Percentiles rank a stretch among this genome's conserved stretches.
Conservation (phyloP, 805 yeast genomes). For the Sugiyamaella floridensis region DNA sequence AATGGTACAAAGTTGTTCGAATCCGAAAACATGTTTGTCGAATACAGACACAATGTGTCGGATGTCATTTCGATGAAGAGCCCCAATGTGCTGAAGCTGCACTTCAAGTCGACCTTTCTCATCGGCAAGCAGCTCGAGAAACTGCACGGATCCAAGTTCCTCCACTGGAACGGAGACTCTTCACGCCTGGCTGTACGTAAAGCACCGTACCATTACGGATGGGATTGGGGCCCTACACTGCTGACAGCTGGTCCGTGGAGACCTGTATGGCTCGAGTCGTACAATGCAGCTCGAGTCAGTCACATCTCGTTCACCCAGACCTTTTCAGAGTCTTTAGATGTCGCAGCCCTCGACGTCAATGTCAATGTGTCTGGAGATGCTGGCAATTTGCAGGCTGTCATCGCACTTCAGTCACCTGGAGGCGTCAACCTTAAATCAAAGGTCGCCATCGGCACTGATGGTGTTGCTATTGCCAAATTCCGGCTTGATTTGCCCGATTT, state of each 20-base stretch:
- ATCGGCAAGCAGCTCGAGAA: slow-evolving; percentile 8
- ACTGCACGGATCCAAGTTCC: slow-evolving; percentile 5
- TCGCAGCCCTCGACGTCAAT: slow-evolving; percentile 3
- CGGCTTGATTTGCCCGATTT: slow-evolving; percentile 27
- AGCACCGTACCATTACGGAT: slow-evolving; percentile 49
- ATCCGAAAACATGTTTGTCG: slow-evolving; percentile 39
- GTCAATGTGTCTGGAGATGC: not conserved
- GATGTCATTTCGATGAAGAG: slow-evolving; percentile 3
- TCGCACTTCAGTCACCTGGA: not conserved
- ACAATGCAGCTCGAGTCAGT: slow-evolving; percentile 14
- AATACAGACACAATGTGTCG: slow-evolving; percentile 28
- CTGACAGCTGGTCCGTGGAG: slow-evolving; percentile 41
- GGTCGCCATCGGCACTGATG: not conserved
- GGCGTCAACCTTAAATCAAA: not conserved
- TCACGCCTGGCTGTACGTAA: slow-evolving; percentile 40
- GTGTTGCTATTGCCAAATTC: not conserved
- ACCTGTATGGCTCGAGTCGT: slow-evolving; percentile 31
- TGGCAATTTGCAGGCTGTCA: not conserved
- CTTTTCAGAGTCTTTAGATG: slow-evolving; percentile 7
- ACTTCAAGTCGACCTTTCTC: slow-evolving; percentile 10
- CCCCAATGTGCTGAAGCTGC: slow-evolving; percentile 9
- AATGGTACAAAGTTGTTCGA: slow-evolving; percentile 32
- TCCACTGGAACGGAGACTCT: slow-evolving; percentile 38
- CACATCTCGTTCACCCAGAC: slow-evolving; percentile 18
- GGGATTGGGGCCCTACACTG: slow-evolving; percentile 51